These are phyloP conservation scores for Quercus glauca DNA, from an alignment of 306 rosid genomes.

Conservation along the genomic window DNA sequence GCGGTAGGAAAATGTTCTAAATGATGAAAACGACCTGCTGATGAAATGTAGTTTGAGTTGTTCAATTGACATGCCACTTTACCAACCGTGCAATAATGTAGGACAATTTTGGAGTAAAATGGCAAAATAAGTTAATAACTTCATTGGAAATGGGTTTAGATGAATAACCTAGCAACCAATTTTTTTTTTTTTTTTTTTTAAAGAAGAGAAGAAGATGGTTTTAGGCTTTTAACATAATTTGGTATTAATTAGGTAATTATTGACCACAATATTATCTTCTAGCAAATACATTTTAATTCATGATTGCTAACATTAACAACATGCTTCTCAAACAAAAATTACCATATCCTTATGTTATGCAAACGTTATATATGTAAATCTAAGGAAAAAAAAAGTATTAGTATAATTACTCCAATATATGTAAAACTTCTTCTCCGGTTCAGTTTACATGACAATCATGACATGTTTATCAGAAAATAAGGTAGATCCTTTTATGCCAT, in stretches of 20 bases:
- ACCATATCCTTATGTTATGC: no score
- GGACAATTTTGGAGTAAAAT: conserved; percentile 23
- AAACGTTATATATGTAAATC: no score
- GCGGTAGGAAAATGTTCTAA: conserved; percentile 1
- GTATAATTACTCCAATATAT: no score
- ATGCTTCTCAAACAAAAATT: background rate
- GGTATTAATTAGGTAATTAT: background rate
- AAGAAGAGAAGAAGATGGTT: background rate
- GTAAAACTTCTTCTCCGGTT: background rate
- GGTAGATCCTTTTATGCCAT: background rate
- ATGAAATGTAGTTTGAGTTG: conserved; percentile 21
- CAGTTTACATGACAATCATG: background rate
- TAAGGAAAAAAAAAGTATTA: no score
- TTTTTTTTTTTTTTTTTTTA: no score
- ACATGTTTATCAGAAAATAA: background rate
- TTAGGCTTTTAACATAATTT: conserved; percentile 32
- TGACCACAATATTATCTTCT: background rate
- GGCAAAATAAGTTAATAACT: conserved; percentile 36
- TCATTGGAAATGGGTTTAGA: background rate
- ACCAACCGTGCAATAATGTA: conserved; percentile 40
- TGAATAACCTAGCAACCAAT: background rate
- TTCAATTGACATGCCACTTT: conserved; percentile 35
- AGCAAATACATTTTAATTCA: conserved; percentile 7
- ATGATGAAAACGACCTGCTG: background rate
- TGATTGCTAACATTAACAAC: background rate